Percentiles rank a stretch among this genome's conserved stretches.
phyloP scores from a whole-genome alignment of 129 eudicot species.

The Sambucus nigra region DNA sequence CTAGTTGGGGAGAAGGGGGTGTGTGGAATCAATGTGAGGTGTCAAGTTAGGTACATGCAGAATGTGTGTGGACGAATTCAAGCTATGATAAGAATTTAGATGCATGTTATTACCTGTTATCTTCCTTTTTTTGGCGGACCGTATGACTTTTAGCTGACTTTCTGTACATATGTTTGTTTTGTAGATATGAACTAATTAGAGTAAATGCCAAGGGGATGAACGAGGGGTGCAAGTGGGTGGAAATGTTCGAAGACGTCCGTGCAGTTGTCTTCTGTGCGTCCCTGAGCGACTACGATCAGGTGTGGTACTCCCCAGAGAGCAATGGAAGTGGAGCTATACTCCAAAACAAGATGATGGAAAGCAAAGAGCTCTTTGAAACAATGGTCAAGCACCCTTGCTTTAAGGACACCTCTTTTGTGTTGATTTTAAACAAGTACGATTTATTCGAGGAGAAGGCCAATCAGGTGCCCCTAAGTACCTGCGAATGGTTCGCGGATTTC shows the following conservation, averaged over 20 bases:
- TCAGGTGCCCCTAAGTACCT: constrained; percentile 43
- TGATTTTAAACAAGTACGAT: constrained; percentile 80
- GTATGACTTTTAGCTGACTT: not conserved
- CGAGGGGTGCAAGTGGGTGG: constrained; percentile 90
- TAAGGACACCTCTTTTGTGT: constrained; percentile 78
- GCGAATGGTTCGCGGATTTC: constrained; percentile 83
- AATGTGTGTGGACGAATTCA: not conserved
- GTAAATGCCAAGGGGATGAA: constrained; percentile 71
- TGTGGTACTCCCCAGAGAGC: constrained; percentile 45
- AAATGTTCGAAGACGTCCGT: constrained; percentile 89
- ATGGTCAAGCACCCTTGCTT: constrained; percentile 83
- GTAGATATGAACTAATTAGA: constrained; percentile 74
- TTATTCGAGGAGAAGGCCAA: constrained; percentile 79
- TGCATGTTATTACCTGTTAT: not conserved
- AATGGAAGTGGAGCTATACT: constrained; percentile 38
- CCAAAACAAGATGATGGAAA: constrained; percentile 82
- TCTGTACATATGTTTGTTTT: too few relatives aligned
- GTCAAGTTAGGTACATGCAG: too few relatives aligned
- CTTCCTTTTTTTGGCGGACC: not conserved
- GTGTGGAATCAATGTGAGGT: too few relatives aligned
- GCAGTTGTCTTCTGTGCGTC: constrained; percentile 67
- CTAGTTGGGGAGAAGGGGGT: too few relatives aligned
- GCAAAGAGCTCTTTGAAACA: constrained; percentile 79
- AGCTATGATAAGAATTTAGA: not conserved
- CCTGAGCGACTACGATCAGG: constrained; percentile 66